These are phyloP conservation scores for Lepidium aucheri DNA, from an alignment of 345 rosid species.

Conservation along the genomic window DNA sequence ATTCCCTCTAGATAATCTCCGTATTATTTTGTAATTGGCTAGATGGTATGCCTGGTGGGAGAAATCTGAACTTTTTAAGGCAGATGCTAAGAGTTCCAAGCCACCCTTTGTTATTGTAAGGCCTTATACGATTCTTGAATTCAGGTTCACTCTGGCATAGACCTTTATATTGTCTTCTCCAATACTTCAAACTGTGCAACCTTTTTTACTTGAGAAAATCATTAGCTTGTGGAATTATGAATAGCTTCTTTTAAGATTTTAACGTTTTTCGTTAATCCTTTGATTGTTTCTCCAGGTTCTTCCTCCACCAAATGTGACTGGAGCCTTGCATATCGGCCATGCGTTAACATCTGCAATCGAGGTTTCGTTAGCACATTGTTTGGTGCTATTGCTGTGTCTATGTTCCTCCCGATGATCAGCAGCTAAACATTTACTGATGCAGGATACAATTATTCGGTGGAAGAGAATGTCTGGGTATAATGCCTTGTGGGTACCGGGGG, in stretches of 20 bases:
- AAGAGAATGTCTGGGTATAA: slow-evolving; percentile 95
- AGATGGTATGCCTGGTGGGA: slow-evolving; percentile 99
- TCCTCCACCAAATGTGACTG: slow-evolving; percentile 99
- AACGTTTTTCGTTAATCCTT: not conserved
- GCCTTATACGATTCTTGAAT: slow-evolving; percentile 1
- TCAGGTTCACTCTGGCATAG: not conserved
- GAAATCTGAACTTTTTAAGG: slow-evolving; percentile 53
- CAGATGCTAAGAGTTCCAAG: slow-evolving; percentile 68
- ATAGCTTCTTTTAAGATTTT: not conserved
- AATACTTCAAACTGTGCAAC: not conserved
- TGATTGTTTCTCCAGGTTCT: slow-evolving; percentile 53
- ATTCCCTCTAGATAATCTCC: not conserved
- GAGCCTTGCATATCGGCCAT: slow-evolving; percentile 93
- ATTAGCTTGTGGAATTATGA: not conserved
- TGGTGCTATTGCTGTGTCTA: not conserved
- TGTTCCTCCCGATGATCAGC: not conserved
- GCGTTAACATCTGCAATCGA: slow-evolving; percentile 82
- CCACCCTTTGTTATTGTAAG: slow-evolving; percentile 76
- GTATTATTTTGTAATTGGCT: slow-evolving; percentile 6
- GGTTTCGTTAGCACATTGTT: slow-evolving; percentile 34
- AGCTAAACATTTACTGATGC: slow-evolving; percentile 3
- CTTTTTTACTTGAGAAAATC: not conserved
- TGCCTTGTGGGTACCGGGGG: slow-evolving; percentile 91
- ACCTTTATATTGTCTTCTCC: not conserved
- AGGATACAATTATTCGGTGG: slow-evolving; percentile 93